Percentiles rank a stretch among this genome's conserved stretches.
phyloP scores from a whole-genome alignment of 1,139 yeast species.

The Debaryomyces singareniensis region DNA sequence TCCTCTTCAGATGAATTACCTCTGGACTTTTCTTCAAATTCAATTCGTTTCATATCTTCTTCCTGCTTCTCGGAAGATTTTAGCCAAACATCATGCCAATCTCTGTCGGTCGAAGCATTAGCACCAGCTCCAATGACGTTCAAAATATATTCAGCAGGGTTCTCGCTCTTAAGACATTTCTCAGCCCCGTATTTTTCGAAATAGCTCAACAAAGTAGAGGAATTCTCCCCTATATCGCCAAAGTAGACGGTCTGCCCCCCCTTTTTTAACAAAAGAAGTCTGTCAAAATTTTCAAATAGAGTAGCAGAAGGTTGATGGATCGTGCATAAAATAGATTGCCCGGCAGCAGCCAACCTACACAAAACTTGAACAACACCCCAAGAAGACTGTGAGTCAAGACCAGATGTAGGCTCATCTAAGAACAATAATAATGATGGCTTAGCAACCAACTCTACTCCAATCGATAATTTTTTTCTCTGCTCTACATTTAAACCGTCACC shows the following conservation, averaged over 20 bases:
- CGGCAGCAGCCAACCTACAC: slow-evolving; percentile 68
- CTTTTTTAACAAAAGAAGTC: slow-evolving; percentile 60
- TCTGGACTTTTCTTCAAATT: slow-evolving; percentile 8
- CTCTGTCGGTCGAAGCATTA: slow-evolving; percentile 41
- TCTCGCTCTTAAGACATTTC: slow-evolving; percentile 44
- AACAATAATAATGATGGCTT: slow-evolving; percentile 76
- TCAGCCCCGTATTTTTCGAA: slow-evolving; percentile 68
- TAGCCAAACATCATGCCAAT: slow-evolving; percentile 44
- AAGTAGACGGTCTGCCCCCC: slow-evolving; percentile 81
- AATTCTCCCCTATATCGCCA: slow-evolving; percentile 69
- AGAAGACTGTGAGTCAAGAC: slow-evolving; percentile 87
- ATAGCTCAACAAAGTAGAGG: slow-evolving; percentile 54
- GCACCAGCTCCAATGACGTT: slow-evolving; percentile 66
- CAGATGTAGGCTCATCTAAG: slow-evolving; percentile 91
- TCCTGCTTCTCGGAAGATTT: slow-evolving; percentile 25
- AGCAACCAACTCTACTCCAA: slow-evolving; percentile 84
- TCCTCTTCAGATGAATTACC: slow-evolving; percentile 3
- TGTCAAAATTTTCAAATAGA: slow-evolving; percentile 69
- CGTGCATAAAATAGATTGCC: slow-evolving; percentile 79
- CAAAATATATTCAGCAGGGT: slow-evolving; percentile 64
- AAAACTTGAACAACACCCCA: slow-evolving; percentile 78
- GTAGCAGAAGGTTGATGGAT: slow-evolving; percentile 83
- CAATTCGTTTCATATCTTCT: slow-evolving; percentile 12
- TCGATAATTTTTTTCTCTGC: slow-evolving; percentile 59
- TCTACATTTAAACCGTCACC: slow-evolving; percentile 62